Conservation (phyloP, 2,329 filamentous ascomycete genomes). For the Exophiala aquamarina region DNA sequence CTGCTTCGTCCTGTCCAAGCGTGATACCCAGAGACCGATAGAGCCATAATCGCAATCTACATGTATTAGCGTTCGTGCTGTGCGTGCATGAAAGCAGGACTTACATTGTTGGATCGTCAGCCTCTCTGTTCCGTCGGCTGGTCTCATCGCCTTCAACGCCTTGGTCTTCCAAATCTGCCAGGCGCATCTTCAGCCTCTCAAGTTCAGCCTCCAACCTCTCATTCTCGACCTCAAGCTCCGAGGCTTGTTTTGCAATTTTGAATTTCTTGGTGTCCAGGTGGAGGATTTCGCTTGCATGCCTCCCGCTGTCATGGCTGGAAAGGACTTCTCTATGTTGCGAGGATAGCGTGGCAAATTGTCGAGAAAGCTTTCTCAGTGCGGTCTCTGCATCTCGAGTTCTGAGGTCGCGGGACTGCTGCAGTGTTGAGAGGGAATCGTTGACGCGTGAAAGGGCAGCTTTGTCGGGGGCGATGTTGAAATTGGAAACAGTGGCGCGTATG, state of each 20-base stretch:
- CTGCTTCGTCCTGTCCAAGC: slow-evolving; percentile 74
- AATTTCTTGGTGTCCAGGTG: slow-evolving; percentile 92
- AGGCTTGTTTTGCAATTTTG: slow-evolving; percentile 85
- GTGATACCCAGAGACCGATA: slow-evolving; percentile 91
- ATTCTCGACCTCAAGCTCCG: slow-evolving; percentile 89
- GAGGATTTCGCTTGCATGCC: slow-evolving; percentile 81
- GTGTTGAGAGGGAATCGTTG: slow-evolving; percentile 75
- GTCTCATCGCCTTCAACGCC: slow-evolving; percentile 72
- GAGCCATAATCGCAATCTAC: slow-evolving; percentile 76
- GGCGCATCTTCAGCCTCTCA: slow-evolving; percentile 68
- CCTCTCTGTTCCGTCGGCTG: slow-evolving; percentile 51
- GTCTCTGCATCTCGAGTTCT: slow-evolving; percentile 70
- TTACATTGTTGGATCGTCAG: slow-evolving; percentile 49
- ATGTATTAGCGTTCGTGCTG: slow-evolving; percentile 5
- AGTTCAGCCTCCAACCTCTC: slow-evolving; percentile 82
- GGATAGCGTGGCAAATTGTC: slow-evolving; percentile 71
- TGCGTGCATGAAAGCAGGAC: slow-evolving; percentile 1
- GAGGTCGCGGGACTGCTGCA: slow-evolving; percentile 80
- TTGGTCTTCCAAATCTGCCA: slow-evolving; percentile 83
- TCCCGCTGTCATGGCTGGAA: slow-evolving; percentile 67
- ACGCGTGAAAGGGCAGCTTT: slow-evolving; percentile 81
- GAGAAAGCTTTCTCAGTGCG: slow-evolving; percentile 69
- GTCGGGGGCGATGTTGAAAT: slow-evolving; percentile 94
- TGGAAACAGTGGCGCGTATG: slow-evolving; percentile 85
- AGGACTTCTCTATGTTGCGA: slow-evolving; percentile 77